Percentiles rank a stretch among this genome's conserved stretches.
Conservation (phyloP, 2,329 filamentous ascomycete species). For the Onygena corvina region DNA sequence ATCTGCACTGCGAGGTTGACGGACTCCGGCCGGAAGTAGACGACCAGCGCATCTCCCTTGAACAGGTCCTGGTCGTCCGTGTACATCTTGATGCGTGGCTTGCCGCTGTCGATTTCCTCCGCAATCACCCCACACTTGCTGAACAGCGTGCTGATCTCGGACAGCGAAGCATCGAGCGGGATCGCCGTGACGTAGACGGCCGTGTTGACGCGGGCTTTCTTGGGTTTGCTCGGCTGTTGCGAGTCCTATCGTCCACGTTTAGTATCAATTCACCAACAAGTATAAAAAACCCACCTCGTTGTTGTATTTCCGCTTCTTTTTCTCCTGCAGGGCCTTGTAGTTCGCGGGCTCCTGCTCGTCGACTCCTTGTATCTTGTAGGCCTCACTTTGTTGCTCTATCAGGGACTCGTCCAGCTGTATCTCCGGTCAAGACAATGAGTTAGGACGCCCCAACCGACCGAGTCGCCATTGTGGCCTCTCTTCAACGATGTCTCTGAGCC, state of each 20-base stretch:
- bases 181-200: slow-evolving; percentile 87
- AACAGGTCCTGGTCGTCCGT: slow-evolving; percentile 66
- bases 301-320: slow-evolving; percentile 44
- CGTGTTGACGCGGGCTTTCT: slow-evolving; percentile 55
- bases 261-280: not conserved
- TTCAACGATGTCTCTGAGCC: slow-evolving; percentile 15
- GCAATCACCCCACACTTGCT: slow-evolving; percentile 84
- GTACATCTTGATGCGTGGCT: slow-evolving; percentile 88
- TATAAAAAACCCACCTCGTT: slow-evolving; percentile 37
- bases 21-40: slow-evolving; percentile 93
- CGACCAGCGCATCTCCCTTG: slow-evolving; percentile 84
- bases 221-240: slow-evolving; percentile 22
- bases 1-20: slow-evolving; percentile 53
- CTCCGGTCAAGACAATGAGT: slow-evolving; percentile 14
- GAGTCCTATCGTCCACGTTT: slow-evolving; percentile 3
- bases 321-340: slow-evolving; percentile 32
- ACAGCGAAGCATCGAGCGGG: slow-evolving; percentile 62
- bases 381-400: slow-evolving; percentile 49
- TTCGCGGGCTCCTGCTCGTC: slow-evolving; percentile 42
- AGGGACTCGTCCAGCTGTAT: slow-evolving; percentile 48
- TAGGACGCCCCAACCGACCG: slow-evolving; percentile 3
- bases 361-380: slow-evolving; percentile 49
- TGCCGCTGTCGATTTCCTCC: slow-evolving; percentile 80
- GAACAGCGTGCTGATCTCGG: slow-evolving; percentile 75
- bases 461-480: slow-evolving; percentile 16